Evolutionary conservation across 352 stramenopile genomes (phyloP).

Genomic region (Globisporangium barbulae): DNA sequence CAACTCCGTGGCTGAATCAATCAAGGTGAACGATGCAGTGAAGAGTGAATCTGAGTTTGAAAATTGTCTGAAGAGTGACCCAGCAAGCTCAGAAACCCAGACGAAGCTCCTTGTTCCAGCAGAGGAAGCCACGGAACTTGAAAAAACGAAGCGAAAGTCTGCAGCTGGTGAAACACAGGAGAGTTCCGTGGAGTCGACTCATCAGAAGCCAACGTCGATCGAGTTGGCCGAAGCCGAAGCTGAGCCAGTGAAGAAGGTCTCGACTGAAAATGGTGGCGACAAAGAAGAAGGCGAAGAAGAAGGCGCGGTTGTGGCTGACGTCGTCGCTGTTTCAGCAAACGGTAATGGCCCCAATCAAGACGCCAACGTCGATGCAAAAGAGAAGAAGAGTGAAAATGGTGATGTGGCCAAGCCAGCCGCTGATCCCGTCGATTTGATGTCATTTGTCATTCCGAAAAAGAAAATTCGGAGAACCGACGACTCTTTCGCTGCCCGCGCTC

Average conservation of each 20-base stretch:
- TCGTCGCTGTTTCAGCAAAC: not conserved
- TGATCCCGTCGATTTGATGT: conserved; percentile 23
- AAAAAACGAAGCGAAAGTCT: not conserved
- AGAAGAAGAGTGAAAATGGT: not conserved
- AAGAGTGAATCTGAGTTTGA: not conserved
- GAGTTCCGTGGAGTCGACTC: not conserved
- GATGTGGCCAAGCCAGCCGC: not conserved
- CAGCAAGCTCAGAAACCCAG: not conserved
- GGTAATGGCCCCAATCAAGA: not conserved
- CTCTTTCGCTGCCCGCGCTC: not conserved
- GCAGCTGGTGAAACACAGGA: not conserved
- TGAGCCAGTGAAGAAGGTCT: not conserved
- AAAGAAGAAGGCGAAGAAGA: conserved; percentile 13
- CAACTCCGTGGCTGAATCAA: not conserved
- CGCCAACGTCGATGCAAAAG: not conserved
- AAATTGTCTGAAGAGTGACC: not conserved
- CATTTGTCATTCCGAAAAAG: conserved; percentile 48
- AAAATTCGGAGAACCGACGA: conserved; percentile 16
- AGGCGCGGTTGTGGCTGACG: not conserved
- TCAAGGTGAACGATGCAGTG: not conserved
- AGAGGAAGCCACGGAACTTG: not conserved
- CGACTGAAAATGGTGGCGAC: not conserved
- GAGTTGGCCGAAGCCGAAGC: not conserved
- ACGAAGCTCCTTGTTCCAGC: not conserved
- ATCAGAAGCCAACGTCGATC: not conserved